Conservation (phyloP, 352 stramenopile species). For the Phytopythium sindhum region DNA sequence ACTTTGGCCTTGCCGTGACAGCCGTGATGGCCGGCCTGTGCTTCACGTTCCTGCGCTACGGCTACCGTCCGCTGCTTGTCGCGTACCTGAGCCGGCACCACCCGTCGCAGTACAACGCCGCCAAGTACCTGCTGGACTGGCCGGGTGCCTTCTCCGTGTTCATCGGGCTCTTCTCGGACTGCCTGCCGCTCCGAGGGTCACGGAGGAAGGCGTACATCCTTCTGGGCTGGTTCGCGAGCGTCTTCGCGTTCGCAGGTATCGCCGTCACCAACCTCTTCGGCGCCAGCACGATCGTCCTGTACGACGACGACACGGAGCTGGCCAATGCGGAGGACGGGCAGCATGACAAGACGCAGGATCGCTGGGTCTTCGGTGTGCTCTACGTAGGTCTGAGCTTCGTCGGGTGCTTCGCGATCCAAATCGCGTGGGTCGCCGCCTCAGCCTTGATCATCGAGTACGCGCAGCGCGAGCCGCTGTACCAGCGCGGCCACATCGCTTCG, state of each 20-base stretch:
- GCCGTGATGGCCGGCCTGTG: conserved; percentile 25
- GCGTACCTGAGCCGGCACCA: conserved; percentile 37
- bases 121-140: conserved; percentile 52
- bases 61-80: conserved; percentile 42
- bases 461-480: conserved; percentile 42
- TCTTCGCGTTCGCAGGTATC: conserved; percentile 20
- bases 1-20: conserved; percentile 39
- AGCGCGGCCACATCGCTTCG: conserved; percentile 43
- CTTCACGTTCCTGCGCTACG: conserved; percentile 28
- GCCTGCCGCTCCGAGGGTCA: conserved; percentile 68
- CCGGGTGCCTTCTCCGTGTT: conserved; percentile 72
- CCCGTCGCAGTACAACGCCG: conserved; percentile 25
- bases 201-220: conserved; percentile 87
- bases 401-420: conserved; percentile 27
- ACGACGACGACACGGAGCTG: conserved; percentile 9
- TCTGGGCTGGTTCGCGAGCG: conserved; percentile 51
- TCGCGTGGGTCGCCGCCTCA: conserved; percentile 39
- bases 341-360: not conserved
- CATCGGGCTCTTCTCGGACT: conserved; percentile 86
- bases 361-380: conserved; percentile 15
- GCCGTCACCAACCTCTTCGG: conserved; percentile 14
- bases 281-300: conserved; percentile 13
- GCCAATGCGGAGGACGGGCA: conserved; percentile 6
- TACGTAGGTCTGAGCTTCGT: conserved; percentile 33
- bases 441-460: conserved; percentile 47